These are phyloP conservation scores for Sporobolus alterniflorus DNA, from an alignment of 202 grass and related monocot species.

Conservation along the genomic window DNA sequence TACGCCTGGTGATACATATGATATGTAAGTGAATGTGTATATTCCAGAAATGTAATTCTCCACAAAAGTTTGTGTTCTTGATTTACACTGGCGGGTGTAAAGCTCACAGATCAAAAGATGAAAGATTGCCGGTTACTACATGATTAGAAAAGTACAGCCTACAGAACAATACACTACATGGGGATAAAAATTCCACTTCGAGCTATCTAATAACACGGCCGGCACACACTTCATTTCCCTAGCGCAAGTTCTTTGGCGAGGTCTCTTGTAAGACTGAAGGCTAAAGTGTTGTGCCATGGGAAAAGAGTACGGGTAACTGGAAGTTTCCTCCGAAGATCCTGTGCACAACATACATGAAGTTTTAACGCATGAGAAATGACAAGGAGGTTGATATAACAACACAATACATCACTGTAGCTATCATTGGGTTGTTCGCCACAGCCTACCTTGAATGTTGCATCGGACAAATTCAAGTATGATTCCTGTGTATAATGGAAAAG, in stretches of 20 bases:
- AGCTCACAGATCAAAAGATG: conserved; percentile 27
- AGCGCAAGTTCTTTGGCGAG: conserved; percentile 89
- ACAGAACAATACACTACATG: conserved; percentile 41
- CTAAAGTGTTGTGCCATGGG: conserved; percentile 91
- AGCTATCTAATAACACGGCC: conserved; percentile 15
- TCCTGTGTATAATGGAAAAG: conserved; percentile 51
- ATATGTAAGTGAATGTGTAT: conserved; percentile 20
- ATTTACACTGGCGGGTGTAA: conserved; percentile 41
- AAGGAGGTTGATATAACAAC: background rate
- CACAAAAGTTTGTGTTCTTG: conserved; percentile 15
- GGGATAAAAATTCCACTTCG: conserved; percentile 40
- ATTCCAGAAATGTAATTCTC: conserved; percentile 4
- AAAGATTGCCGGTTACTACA: conserved; percentile 38
- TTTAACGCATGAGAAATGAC: background rate
- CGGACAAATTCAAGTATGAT: conserved; percentile 84
- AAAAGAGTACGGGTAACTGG: conserved; percentile 93
- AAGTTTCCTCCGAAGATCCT: conserved; percentile 99
- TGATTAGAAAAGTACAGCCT: conserved; percentile 30
- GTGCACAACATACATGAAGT: conserved; percentile 27
- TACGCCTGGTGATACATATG: background rate
- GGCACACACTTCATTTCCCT: conserved; percentile 61
- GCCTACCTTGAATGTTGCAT: conserved; percentile 95
- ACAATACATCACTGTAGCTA: background rate
- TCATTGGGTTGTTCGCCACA: background rate
- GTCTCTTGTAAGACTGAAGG: conserved; percentile 80